Conservation (phyloP, 2,329 filamentous ascomycete species). For the Cryoendolithus antarcticus region DNA sequence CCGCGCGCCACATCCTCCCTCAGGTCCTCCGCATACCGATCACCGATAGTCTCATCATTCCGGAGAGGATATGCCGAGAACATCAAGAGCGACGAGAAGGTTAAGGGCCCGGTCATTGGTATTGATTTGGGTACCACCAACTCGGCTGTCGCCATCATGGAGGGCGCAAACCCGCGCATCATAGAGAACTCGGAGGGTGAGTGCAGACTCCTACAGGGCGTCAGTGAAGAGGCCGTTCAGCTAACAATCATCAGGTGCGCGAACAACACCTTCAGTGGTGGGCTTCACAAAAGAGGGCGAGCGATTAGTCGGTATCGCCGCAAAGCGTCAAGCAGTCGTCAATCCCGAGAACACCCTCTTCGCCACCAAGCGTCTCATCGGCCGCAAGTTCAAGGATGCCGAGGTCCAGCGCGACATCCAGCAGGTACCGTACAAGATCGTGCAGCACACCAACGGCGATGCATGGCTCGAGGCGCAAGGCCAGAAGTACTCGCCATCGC, state of each 20-base stretch:
- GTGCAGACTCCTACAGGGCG: constrained; percentile 13
- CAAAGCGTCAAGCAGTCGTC: constrained; percentile 95
- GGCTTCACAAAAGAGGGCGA: constrained; percentile 93
- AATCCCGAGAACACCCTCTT: constrained; percentile 98
- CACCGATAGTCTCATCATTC: constrained; percentile 60
- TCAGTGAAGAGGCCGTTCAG: not conserved
- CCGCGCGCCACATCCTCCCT: constrained; percentile 24
- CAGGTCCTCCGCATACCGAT: constrained; percentile 37
- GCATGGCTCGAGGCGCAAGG: constrained; percentile 90
- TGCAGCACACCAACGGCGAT: constrained; percentile 92
- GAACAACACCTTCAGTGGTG: constrained; percentile 88
- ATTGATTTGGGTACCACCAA: constrained; percentile 98
- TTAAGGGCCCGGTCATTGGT: constrained; percentile 92
- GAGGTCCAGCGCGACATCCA: constrained; percentile 96
- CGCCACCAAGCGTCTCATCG: constrained; percentile 96
- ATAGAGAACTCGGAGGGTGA: constrained; percentile 95
- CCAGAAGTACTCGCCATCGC: constrained; percentile 95
- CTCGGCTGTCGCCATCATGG: constrained; percentile 94
- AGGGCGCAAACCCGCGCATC: constrained; percentile 88
- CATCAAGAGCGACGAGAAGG: constrained; percentile 47
- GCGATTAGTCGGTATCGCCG: constrained; percentile 90
- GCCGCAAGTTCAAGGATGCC: constrained; percentile 84
- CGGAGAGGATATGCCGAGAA: constrained; percentile 53
- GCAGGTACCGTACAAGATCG: constrained; percentile 97
- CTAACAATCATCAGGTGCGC: constrained; percentile 47